Percentiles rank a stretch among this genome's conserved stretches.
Conservation (phyloP, 768 basidiomycete genomes). For the Cyclocybe cylindracea region DNA sequence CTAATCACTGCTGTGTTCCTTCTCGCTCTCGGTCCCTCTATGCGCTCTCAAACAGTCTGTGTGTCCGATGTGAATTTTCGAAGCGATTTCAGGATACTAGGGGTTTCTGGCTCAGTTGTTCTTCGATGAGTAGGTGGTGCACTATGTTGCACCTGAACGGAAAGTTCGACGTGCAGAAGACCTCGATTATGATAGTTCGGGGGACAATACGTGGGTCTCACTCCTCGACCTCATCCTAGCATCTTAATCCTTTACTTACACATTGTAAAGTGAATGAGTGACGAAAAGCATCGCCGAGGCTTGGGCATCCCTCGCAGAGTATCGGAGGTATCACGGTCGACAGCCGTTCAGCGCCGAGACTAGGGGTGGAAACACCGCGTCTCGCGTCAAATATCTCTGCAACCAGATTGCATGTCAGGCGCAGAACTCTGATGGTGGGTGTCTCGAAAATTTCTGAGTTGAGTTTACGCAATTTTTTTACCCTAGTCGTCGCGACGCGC, state of each 20-base stretch:
- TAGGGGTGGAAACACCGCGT: constrained; percentile 56
- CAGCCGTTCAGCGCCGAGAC: constrained; percentile 65
- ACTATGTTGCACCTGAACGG: too few species aligned
- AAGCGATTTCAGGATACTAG: too few species aligned
- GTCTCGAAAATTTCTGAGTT: neutral
- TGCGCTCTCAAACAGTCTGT: too few species aligned
- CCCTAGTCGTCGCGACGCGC: too few species aligned
- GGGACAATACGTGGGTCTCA: constrained; percentile 23
- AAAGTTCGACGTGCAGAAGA: constrained; percentile 61
- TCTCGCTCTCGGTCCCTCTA: too few species aligned
- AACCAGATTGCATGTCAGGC: constrained; percentile 49
- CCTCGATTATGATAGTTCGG: constrained; percentile 53
- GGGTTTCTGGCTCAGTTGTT: too few species aligned
- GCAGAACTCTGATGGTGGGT: constrained; percentile 48
- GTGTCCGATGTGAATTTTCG: too few species aligned
- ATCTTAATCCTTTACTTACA: neutral
- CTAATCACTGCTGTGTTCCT: too few species aligned
- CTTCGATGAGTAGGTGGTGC: too few species aligned
- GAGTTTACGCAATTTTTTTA: neutral
- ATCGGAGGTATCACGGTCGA: constrained; percentile 50
- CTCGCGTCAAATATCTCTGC: constrained; percentile 46
- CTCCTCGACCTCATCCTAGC: neutral
- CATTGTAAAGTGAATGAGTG: constrained; percentile 38
- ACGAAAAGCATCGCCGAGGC: constrained; percentile 53
- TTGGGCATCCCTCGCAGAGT: constrained; percentile 47